These are phyloP conservation scores for Epicoccum nigrum DNA, from an alignment of 2,329 filamentous ascomycete species.

Conservation along the genomic window DNA sequence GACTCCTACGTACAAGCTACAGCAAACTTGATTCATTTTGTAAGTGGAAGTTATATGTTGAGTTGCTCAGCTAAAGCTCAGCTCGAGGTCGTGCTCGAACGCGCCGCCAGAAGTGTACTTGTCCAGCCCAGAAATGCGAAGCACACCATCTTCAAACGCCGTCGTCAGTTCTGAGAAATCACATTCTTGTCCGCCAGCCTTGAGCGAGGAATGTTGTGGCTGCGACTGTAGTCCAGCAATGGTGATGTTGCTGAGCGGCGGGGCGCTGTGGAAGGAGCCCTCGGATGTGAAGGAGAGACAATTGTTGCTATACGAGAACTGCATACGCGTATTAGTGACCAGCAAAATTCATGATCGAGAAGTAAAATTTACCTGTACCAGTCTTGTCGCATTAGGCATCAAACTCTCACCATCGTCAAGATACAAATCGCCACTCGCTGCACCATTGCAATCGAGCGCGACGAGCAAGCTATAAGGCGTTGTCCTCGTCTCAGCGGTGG, in stretches of 20 bases:
- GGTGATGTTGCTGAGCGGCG: conserved; percentile 64
- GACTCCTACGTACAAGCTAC: too few species aligned
- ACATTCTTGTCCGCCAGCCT: conserved; percentile 7
- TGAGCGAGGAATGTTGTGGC: conserved; percentile 31
- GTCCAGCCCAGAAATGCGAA: conserved; percentile 58
- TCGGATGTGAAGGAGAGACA: conserved; percentile 21
- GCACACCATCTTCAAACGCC: conserved; percentile 41
- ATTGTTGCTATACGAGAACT: conserved; percentile 16
- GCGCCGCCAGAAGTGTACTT: conserved; percentile 57
- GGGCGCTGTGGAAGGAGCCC: conserved; percentile 60
- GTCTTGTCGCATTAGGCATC: conserved; percentile 58
- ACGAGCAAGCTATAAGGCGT: conserved; percentile 53
- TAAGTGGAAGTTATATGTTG: too few species aligned
- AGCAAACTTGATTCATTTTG: too few species aligned
- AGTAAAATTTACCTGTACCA: conserved; percentile 56
- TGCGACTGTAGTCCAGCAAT: conserved; percentile 43
- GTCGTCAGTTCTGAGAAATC: neutral
- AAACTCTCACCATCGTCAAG: conserved; percentile 75
- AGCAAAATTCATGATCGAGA: conserved; percentile 45
- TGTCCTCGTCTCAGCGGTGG: conserved; percentile 11
- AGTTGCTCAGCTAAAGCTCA: conserved; percentile 33
- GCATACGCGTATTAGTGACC: conserved; percentile 48
- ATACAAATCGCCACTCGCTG: conserved; percentile 67
- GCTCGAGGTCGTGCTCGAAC: conserved; percentile 60
- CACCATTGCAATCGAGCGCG: conserved; percentile 60